These are phyloP conservation scores for Paracorniculantispora psalliotae DNA, from an alignment of 2,329 filamentous ascomycete genomes.

Conservation along the genomic window DNA sequence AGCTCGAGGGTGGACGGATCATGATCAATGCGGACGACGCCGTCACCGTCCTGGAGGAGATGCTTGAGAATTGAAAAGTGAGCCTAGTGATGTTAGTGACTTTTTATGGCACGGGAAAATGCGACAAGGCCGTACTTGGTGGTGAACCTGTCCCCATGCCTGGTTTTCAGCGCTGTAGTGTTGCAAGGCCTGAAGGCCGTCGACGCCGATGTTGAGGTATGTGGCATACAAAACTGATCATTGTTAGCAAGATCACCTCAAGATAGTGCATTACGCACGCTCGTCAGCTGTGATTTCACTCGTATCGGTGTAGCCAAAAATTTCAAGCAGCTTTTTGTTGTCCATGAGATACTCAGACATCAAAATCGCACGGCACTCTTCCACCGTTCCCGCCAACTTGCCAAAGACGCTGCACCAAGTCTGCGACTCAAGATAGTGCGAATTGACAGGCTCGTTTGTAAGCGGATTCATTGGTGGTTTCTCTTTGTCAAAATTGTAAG, in stretches of 20 bases:
- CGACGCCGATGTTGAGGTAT: neutral
- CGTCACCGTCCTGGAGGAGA: neutral
- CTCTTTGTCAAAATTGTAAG: neutral
- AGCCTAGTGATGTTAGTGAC: neutral
- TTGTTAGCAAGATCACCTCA: neutral
- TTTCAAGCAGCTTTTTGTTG: neutral
- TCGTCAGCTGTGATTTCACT: slow-evolving; percentile 1
- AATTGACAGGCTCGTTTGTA: neutral
- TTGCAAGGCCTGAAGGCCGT: neutral
- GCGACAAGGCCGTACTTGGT: neutral
- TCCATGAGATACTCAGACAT: slow-evolving; percentile 2
- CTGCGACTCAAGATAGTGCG: neutral
- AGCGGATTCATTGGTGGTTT: neutral
- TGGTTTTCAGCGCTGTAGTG: neutral
- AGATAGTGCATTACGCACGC: neutral
- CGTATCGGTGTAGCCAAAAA: neutral
- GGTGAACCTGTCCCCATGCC: neutral
- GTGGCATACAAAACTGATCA: neutral
- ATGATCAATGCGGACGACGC: neutral
- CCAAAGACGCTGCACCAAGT: neutral
- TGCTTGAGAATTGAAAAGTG: slow-evolving; percentile 4
- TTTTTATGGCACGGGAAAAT: neutral
- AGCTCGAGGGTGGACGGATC: neutral
- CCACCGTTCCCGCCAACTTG: neutral
- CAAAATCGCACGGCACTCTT: neutral